A percentile compares a stretch with the other conserved stretches of the same genome.
Conservation (phyloP, 371 early-diverging fungal genomes). For the Dichotomocladium elegans region DNA sequence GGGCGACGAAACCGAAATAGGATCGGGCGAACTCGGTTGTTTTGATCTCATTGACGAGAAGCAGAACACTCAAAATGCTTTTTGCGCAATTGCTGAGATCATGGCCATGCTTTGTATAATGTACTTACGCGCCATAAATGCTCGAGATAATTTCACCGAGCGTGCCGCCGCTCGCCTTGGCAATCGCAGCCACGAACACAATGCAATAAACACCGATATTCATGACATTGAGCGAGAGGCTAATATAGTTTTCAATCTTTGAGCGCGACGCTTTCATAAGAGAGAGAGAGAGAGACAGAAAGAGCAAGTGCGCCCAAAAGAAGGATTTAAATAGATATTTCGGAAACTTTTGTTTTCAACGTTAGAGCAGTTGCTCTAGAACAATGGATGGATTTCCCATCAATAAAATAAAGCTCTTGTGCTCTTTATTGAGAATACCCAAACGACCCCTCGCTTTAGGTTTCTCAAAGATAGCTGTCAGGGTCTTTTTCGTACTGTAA, state of each 20-base stretch:
- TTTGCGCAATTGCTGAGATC: too few relatives aligned
- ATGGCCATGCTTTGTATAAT: too few relatives aligned
- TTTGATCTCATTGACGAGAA: slow-evolving; percentile 24
- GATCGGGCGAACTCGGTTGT: slow-evolving; percentile 16
- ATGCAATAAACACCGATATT: slow-evolving; percentile 26
- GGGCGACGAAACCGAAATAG: slow-evolving; percentile 34
- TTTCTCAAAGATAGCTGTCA: too few relatives aligned
- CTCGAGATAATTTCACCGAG: slow-evolving; percentile 33
- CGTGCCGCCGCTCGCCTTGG: slow-evolving; percentile 27
- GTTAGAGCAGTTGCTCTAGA: too few relatives aligned
- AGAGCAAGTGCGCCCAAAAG: too few relatives aligned
- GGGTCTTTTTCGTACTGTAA: too few relatives aligned
- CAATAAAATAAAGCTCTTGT: too few relatives aligned
- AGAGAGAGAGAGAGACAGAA: background rate
- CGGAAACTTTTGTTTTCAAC: too few relatives aligned
- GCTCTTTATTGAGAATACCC: too few relatives aligned
- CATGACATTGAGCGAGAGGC: slow-evolving; percentile 18
- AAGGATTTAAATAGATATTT: too few relatives aligned
- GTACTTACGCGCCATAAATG: slow-evolving; percentile 36
- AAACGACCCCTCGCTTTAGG: too few relatives aligned
- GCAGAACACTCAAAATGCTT: slow-evolving; percentile 22
- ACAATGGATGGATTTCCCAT: too few relatives aligned
- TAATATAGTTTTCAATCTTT: slow-evolving; percentile 32
- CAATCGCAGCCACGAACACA: slow-evolving; percentile 29
- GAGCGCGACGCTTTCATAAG: slow-evolving; percentile 20